Base-by-base conservation (phyloP, 192 early-diverging fungal genomes). In the Umbelopsis vinacea region DNA sequence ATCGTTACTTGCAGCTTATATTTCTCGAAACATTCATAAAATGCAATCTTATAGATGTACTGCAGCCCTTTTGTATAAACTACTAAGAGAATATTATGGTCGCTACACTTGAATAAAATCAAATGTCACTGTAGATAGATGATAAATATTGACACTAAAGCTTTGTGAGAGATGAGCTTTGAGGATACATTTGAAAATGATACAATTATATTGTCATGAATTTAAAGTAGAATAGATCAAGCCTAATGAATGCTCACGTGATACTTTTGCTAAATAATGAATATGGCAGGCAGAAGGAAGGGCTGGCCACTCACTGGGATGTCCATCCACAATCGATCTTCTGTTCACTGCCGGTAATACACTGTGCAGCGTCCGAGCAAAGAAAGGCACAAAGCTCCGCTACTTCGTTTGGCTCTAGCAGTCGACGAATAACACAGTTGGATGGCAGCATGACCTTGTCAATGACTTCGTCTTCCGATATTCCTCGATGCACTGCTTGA, bases 311-410 rank as follows among this genome's bases (percentile, higher is more conserved):
- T 63, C 57, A 63, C 57, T 68, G 67, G 9, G 67, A 11, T 10
- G 67, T 68, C 67, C 67, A 68, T 7, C 67, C 67, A 23, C 67
- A 68, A 23, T 68, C 67, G 23, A 68, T 68, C 12, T 37, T 47
- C 3, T 68, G 67, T 12, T 46, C 67, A n/a, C 67, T 68, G 0
- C 67, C 67, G 5, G 67, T 68, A 19, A 68, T 68, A 21, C 67
- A 22, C 43, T 46, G 46, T 0, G 67, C 67, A 10, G 67, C 67
- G 6, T 68, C 67, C 14, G 67, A 68, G 21, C 67, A 68, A 23
- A 68, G 46, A 26, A 68, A 68, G 26, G 46, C 45, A 19, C 40
- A 46, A 22, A 46, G 35, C 22, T 68, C 67, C 15, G 67, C 67
- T 19, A 68, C 43, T 38, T 68, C 67, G n/a, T 10, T 14, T 1